These are phyloP conservation scores for Sabuloglossum arenarium DNA, from an alignment of 495 filamentous ascomycete species.

Conservation along the genomic window DNA sequence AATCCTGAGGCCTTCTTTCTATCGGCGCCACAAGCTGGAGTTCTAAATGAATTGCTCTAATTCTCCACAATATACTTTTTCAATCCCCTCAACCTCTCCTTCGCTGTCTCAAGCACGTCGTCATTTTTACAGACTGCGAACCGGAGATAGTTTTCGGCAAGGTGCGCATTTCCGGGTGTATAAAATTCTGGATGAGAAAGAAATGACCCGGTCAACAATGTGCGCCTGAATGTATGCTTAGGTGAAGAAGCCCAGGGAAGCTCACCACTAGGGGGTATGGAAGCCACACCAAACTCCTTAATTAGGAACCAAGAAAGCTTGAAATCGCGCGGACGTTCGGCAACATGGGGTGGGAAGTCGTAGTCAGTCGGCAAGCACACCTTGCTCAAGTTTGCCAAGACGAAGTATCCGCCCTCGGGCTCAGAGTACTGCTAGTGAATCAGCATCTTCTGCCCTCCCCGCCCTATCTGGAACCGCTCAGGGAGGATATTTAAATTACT, in stretches of 20 bases:
- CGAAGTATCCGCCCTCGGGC: constrained; percentile 92
- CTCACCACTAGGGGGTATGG: constrained; percentile 60
- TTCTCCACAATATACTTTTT: constrained; percentile 47
- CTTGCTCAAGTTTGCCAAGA: constrained; percentile 74
- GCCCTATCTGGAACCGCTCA: background rate
- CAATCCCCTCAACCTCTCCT: constrained; percentile 68
- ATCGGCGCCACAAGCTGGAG: background rate
- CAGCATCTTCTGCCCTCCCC: background rate
- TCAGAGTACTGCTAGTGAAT: constrained; percentile 42
- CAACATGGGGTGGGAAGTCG: constrained; percentile 73
- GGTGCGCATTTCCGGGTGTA: constrained; percentile 55
- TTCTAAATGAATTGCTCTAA: background rate
- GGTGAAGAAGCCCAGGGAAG: background rate
- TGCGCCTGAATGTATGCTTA: background rate
- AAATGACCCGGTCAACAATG: background rate
- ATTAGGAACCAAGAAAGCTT: constrained; percentile 91
- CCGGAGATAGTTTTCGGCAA: constrained; percentile 79
- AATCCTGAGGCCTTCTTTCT: background rate
- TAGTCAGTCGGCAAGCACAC: constrained; percentile 67
- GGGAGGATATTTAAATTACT: constrained; percentile 16
- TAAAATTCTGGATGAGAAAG: constrained; percentile 53
- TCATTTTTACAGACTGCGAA: constrained; percentile 98
- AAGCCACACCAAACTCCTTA: constrained; percentile 84
- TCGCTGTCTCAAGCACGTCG: constrained; percentile 68
- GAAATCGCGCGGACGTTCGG: constrained; percentile 72